These are phyloP conservation scores for Fomitopsis schrenkii DNA, from an alignment of 1,284 basidiomycete species.

Conservation along the genomic window DNA sequence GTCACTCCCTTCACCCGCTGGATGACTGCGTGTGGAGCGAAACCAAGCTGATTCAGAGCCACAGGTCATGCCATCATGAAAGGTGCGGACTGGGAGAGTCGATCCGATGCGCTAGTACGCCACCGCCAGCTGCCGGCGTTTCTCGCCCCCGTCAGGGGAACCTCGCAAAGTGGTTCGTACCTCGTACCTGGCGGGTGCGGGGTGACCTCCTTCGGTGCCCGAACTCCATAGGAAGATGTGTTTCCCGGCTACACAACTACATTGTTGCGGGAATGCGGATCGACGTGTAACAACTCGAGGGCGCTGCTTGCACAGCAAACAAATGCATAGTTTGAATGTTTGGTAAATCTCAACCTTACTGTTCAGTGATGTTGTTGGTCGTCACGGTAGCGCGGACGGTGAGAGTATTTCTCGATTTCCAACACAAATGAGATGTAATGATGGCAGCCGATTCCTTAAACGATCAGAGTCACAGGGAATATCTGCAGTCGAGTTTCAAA, in stretches of 20 bases:
- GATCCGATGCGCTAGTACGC: background rate
- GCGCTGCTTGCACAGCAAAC: too few species aligned
- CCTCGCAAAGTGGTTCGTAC: background rate
- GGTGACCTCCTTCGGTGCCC: background rate
- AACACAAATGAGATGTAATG: too few species aligned
- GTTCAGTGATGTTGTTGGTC: too few species aligned
- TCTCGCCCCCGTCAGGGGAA: background rate
- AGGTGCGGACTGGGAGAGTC: background rate
- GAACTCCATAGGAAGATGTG: background rate
- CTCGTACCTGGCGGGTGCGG: background rate
- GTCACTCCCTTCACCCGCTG: background rate
- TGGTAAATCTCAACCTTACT: too few species aligned
- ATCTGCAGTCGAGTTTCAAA: too few species aligned
- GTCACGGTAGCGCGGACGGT: too few species aligned
- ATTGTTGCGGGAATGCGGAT: background rate
- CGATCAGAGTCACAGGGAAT: too few species aligned
- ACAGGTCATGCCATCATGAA: too few species aligned
- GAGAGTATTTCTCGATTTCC: too few species aligned
- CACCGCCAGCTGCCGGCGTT: background rate
- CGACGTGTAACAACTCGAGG: too few species aligned
- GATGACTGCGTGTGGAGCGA: background rate
- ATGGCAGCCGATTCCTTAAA: too few species aligned
- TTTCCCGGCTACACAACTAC: background rate
- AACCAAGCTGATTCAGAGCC: background rate
- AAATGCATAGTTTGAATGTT: too few species aligned